Conservation (phyloP, 768 basidiomycete species). For the Leccinum sublutescens region DNA sequence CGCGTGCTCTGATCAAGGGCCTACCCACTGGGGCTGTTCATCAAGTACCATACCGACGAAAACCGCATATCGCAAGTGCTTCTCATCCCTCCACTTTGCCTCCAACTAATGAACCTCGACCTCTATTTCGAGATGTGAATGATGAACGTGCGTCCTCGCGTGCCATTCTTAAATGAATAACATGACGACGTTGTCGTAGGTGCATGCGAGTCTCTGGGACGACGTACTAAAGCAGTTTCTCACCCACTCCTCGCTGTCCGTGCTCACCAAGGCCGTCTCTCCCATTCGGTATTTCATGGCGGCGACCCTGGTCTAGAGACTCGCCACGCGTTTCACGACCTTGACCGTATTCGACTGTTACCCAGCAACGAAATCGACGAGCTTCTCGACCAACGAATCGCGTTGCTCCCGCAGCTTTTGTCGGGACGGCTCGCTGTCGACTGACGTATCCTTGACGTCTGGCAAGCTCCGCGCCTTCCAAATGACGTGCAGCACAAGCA, state of each 20-base stretch:
- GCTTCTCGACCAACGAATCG: conserved; percentile 68
- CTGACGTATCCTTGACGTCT: conserved; percentile 46
- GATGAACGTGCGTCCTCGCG: conserved; percentile 57
- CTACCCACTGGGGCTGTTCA: conserved; percentile 73
- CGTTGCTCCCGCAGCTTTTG: conserved; percentile 65
- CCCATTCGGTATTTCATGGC: conserved; percentile 72
- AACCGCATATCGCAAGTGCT: conserved; percentile 79
- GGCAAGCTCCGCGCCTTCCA: conserved; percentile 76
- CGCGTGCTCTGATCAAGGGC: conserved; percentile 83
- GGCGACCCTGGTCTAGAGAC: conserved; percentile 46
- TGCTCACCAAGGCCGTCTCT: conserved; percentile 70
- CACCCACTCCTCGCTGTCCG: conserved; percentile 75
- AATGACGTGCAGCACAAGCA: conserved; percentile 74
- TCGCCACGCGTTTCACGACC: conserved; percentile 76
- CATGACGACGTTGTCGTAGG: conserved; percentile 41
- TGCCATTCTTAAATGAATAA: background rate
- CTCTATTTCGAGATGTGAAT: conserved; percentile 93
- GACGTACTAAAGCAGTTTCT: conserved; percentile 91
- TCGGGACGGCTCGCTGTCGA: conserved; percentile 55
- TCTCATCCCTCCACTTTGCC: conserved; percentile 65
- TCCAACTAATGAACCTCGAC: conserved; percentile 68
- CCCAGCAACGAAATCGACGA: conserved; percentile 81
- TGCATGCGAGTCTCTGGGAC: conserved; percentile 88
- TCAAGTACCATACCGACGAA: conserved; percentile 90
- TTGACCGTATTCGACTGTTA: conserved; percentile 83